A percentile compares a stretch with the other conserved stretches of the same genome.
Evolutionary conservation across 192 early-diverging fungal genomes (phyloP).

Genomic region (Backusella tuberculispora): DNA sequence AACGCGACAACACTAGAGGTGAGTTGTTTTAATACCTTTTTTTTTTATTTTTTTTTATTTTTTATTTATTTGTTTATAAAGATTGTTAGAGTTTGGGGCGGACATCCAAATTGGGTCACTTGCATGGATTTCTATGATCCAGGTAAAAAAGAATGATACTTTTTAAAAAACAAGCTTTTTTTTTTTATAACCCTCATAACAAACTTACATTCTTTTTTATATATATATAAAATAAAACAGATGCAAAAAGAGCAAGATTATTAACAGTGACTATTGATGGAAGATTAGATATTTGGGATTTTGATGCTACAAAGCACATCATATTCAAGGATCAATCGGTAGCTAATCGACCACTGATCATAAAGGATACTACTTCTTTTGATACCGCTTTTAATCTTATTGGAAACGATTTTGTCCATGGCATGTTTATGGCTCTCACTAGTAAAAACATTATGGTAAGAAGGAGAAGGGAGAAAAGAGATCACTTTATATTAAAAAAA

Average conservation of each 20-base stretch:
- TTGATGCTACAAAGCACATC: slow-evolving; percentile 49
- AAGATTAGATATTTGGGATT: slow-evolving; percentile 55
- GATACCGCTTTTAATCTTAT: slow-evolving; percentile 30
- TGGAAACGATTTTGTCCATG: slow-evolving; percentile 9
- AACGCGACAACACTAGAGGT: slow-evolving; percentile 54
- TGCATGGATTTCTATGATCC: slow-evolving; percentile 53
- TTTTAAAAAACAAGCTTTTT: background rate
- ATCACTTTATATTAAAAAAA: no score
- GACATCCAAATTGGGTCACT: slow-evolving; percentile 58
- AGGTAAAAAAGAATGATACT: slow-evolving; percentile 40
- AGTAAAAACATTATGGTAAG: slow-evolving; percentile 37
- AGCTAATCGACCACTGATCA: slow-evolving; percentile 8
- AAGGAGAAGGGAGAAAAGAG: background rate
- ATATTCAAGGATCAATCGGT: slow-evolving; percentile 49
- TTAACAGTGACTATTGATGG: slow-evolving; percentile 52
- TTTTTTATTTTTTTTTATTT: background rate
- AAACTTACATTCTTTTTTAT: background rate
- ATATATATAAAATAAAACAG: slow-evolving; percentile 36
- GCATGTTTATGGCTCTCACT: slow-evolving; percentile 40
- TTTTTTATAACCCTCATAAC: background rate
- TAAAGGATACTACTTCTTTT: slow-evolving; percentile 4
- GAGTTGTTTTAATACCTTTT: background rate
- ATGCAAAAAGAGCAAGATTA: slow-evolving; percentile 42
- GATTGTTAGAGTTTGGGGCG: slow-evolving; percentile 61
- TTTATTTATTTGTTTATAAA: slow-evolving; percentile 21